Evolutionary conservation across 2,329 filamentous ascomycete genomes (phyloP), one percentile per base, ranked within the genome.

Genomic region (Colletotrichum sp.): DNA sequence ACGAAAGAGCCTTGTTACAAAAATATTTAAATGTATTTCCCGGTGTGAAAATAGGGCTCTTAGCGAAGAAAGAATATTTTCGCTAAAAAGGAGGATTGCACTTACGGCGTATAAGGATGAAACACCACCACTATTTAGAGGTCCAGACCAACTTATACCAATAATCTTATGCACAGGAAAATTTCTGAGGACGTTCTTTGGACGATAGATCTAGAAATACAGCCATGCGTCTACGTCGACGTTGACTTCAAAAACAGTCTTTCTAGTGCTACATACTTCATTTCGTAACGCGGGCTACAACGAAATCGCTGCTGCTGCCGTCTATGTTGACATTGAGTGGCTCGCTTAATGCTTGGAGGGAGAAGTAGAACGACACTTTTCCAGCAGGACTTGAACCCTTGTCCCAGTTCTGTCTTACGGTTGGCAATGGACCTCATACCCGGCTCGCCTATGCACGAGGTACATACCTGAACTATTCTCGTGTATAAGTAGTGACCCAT

Each of bases 91-190:
- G 38, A 43, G 38, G 16, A n/a, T 43, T 43, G 18, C 38, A n/a
- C 5, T 43, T n/a, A 43, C 1, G 8, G 16, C 16, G 16, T n/a
- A 6, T 6, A 0, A 1, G n/a, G 0, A 18, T 43, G 38, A 43
- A 18, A n/a, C 38, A 43, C 36, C 1, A 10, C 36, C 10, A 2
- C 38, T n/a, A n/a, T 2, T 10, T 6, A 43, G 16, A 43, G 16
- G 16, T n/a, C 8, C 16, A n/a, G 38, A 21, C 1, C 18, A 24
- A 24, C 4, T 24, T 4, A 24, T 24, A 24, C 24, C 24, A 48
- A 1, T n/a, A 43, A 43, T 0, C 1, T 48, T 48, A 12, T 21
- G 3, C 1, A 21, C 3, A 21, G 0, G 2, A 7, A 48, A 12
- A 21, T n/a, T 5, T 48, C 18, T 48, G 10, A 4, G 9, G 18